Evolutionary conservation across 177 flowering plant genomes (phyloP).

Genomic region (Telopea speciosissima): DNA sequence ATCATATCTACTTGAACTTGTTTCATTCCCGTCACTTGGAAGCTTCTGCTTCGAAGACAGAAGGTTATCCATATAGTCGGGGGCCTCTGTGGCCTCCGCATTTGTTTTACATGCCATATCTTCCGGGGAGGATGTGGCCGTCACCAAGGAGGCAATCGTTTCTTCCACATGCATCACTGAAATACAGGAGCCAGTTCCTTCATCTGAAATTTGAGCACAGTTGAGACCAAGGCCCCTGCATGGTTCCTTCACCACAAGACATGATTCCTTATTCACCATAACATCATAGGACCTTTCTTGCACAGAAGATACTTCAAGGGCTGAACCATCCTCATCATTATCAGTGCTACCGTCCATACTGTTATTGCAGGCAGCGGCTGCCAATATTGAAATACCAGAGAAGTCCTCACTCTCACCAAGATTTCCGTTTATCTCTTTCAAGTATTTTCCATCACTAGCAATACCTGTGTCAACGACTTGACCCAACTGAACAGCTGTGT

Average conservation of each 20-base stretch:
- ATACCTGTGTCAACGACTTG: conserved; percentile 4
- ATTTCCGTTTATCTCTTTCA: conserved; percentile 12
- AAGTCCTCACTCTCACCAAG: conserved; percentile 35
- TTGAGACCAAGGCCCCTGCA: conserved; percentile 12
- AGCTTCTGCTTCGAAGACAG: conserved; percentile 4
- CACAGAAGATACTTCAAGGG: conserved; percentile 17
- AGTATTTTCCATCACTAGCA: conserved; percentile 5
- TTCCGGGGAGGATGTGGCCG: conserved; percentile 6
- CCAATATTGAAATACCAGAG: conserved; percentile 65
- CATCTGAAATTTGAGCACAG: conserved; percentile 15
- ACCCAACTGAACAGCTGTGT: conserved; percentile 10
- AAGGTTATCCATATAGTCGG: conserved; percentile 1
- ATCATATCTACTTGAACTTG: conserved; percentile 7
- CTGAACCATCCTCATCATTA: conserved; percentile 9
- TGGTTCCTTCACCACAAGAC: conserved; percentile 8
- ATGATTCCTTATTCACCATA: conserved; percentile 8
- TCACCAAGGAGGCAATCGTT: conserved; percentile 13
- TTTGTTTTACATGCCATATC: conserved; percentile 18
- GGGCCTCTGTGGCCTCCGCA: conserved; percentile 5
- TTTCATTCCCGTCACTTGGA: conserved; percentile 11
- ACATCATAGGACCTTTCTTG: conserved; percentile 6
- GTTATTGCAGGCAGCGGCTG: conserved; percentile 55
- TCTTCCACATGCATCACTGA: conserved; percentile 11
- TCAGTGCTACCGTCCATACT: conserved; percentile 22
- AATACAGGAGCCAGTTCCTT: conserved; percentile 9